Evolutionary conservation across 2,329 filamentous ascomycete genomes (phyloP), one percentile per base, ranked within the genome.

Genomic region (Plenodomus biglobosus): DNA sequence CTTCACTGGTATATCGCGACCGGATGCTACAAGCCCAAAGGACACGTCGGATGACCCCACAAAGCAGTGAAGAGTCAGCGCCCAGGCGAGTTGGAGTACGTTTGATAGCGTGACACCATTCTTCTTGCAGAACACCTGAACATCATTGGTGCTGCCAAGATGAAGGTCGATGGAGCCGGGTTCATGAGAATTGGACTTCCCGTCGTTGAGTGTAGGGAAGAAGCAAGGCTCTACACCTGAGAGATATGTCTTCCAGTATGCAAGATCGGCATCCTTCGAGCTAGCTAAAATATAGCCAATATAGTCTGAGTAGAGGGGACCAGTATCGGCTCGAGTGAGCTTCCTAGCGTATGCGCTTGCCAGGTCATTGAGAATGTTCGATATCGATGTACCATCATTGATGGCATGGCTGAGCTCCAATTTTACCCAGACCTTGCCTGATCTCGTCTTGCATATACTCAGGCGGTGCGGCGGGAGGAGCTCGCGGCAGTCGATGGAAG

Each of bases 21-120:
- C 81, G 0, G 78, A 79, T 3, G 79, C 64, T 0, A 82, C 73
- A 46, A 81, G 79, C 1, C 80, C 81, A 50, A 83, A 83, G 22
- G 76, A 78, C 0, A 82, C 73, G 35, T 80, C 75, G 2, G 70
- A 67, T 0, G 69, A 64, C 0, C 74, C 74, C 1, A 79, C 79
- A 53, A 80, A 81, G 3, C 65, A 66, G 2, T 75, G 71, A 3
- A 84, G 59, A 0, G 80, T 71, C 17, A 82, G 68, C 1, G 75
- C 76, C 81, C 81, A 83, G 0, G 73, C 73, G 21, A 79, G 70
- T 44, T 81, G 78, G 0, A 83, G 69, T 2, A 82, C 56, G 27
- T 74, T 78, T 0, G 80, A 77, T 0, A 78, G 51, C 0, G 80
- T 83, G 10, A 78, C 67, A 4, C 70, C 73, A 2, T 72, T 60